Evolutionary conservation across 2,329 filamentous ascomycete genomes (phyloP).

Genomic region (Stemphylium lycopersici): DNA sequence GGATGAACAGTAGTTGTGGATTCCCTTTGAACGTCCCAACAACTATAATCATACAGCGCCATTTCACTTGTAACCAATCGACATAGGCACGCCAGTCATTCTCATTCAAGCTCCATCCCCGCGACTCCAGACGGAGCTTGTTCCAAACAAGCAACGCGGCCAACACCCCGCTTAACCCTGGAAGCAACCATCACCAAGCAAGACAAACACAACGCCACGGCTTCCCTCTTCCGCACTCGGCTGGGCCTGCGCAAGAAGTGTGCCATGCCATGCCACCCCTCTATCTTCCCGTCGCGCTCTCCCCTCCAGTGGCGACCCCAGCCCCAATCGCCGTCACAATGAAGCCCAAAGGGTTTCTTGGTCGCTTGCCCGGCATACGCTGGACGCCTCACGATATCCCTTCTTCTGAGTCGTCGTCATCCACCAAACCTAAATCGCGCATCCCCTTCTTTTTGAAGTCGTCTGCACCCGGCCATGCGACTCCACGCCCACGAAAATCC

Average conservation of each 20-base stretch:
- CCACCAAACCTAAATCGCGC: slow-evolving; percentile 21
- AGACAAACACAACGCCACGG: not conserved
- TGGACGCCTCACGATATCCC: slow-evolving; percentile 39
- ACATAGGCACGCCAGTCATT: not conserved
- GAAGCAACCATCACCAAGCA: not conserved
- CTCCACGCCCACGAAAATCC: slow-evolving; percentile 26
- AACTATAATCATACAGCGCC: no score
- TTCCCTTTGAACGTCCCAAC: no score
- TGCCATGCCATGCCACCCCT: slow-evolving; percentile 4
- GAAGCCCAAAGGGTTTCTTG: slow-evolving; percentile 15
- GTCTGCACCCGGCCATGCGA: not conserved
- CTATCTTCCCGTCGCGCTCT: not conserved
- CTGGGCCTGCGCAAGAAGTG: not conserved
- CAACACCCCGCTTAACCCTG: slow-evolving; percentile 4
- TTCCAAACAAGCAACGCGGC: slow-evolving; percentile 24
- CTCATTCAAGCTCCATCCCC: slow-evolving; percentile 5
- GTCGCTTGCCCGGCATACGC: slow-evolving; percentile 27
- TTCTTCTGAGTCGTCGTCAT: slow-evolving; percentile 3
- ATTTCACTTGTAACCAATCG: no score
- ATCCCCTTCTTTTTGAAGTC: slow-evolving; percentile 19
- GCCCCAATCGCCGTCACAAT: not conserved
- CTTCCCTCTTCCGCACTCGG: not conserved
- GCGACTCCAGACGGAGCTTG: slow-evolving; percentile 18
- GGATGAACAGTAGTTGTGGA: no score
- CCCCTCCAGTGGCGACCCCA: not conserved